phyloP scores from a whole-genome alignment of 2,329 filamentous ascomycete genomes.

The Trichocomaceae sp. region DNA sequence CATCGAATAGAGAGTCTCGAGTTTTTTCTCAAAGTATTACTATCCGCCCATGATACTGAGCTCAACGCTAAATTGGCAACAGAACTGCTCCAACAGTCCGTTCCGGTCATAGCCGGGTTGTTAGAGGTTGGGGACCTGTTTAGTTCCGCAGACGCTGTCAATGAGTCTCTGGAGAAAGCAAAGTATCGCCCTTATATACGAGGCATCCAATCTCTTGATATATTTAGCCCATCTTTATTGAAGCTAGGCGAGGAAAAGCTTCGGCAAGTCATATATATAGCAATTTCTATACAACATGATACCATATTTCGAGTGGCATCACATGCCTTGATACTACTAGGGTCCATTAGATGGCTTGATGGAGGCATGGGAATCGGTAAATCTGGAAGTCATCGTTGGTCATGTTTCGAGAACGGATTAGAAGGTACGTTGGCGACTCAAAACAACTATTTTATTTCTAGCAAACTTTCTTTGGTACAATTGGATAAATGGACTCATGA shows the following conservation, averaged over 20 bases:
- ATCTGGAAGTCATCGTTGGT: conserved; percentile 27
- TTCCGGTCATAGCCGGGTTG: conserved; percentile 26
- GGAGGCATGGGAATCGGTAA: conserved; percentile 18
- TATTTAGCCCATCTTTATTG: conserved; percentile 22
- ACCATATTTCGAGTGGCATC: conserved; percentile 25
- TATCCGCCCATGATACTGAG: conserved; percentile 19
- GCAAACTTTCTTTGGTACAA: neutral
- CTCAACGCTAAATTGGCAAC: conserved; percentile 18
- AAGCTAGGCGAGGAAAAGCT: conserved; percentile 33
- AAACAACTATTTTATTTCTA: neutral
- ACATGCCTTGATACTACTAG: conserved; percentile 30
- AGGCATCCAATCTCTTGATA: conserved; percentile 20
- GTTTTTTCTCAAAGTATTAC: conserved; percentile 28
- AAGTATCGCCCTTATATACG: conserved; percentile 27
- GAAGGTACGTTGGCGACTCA: conserved; percentile 31
- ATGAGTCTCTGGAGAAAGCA: conserved; percentile 18
- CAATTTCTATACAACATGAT: conserved; percentile 26
- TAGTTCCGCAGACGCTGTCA: conserved; percentile 26
- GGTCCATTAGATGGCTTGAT: conserved; percentile 32
- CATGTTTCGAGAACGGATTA: conserved; percentile 30
- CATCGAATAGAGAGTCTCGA: conserved; percentile 29
- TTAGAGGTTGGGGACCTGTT: conserved; percentile 30
- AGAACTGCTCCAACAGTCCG: conserved; percentile 23
- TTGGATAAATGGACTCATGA: neutral
- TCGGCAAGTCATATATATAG: conserved; percentile 35